Evolutionary conservation across 1,284 basidiomycete genomes (phyloP), one percentile per base, ranked within the genome.

Genomic region (Ceratobasidium sp.): DNA sequence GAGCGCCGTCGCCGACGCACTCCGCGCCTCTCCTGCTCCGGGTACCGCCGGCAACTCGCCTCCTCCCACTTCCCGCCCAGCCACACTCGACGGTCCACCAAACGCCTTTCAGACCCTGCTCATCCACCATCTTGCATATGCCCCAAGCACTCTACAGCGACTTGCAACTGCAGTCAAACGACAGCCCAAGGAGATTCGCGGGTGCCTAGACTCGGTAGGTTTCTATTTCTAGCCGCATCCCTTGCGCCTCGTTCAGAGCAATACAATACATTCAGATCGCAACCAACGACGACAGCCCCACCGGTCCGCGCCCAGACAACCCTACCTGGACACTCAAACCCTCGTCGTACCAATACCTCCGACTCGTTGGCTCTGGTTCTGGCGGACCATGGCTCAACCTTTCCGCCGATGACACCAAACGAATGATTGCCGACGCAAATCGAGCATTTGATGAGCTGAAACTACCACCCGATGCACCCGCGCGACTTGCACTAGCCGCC

Each of bases 381-480:
- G 64, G 64, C 32, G 62, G 46, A 1, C 36, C 48, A 48, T 67
- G 64, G 64, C 50, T 67, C 34, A 30, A 48, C n/a, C 64, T 67
- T 23, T 26, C 64, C 52, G 48, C 61, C 34, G 64, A 67, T n/a
- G 64, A 67, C 50, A 67, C 50, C 16, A 67, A 67, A 43, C 64
- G 64, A 2, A 67, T 67, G 46, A 43, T 50, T 21, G 64, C 64
- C 36, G 64, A 67, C 50, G 64, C 64, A 43, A 67, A 55, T 43
- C 64, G 64, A 14, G 64, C 64, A 9, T 67, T 67, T 67, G 64
- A 67, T 43, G 32, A 67, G 21, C 64, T 67, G 50, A 67, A 67
- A 23, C 64, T 67, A 32, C 64, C 64, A 26, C 52, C 64, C 26
- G 64, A 67, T 45, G 64, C 64, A 18, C 64, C 5, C 0, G 30